Evolutionary conservation across 1,284 basidiomycete species (phyloP).

Genomic region (Hemileia vastatrix): DNA sequence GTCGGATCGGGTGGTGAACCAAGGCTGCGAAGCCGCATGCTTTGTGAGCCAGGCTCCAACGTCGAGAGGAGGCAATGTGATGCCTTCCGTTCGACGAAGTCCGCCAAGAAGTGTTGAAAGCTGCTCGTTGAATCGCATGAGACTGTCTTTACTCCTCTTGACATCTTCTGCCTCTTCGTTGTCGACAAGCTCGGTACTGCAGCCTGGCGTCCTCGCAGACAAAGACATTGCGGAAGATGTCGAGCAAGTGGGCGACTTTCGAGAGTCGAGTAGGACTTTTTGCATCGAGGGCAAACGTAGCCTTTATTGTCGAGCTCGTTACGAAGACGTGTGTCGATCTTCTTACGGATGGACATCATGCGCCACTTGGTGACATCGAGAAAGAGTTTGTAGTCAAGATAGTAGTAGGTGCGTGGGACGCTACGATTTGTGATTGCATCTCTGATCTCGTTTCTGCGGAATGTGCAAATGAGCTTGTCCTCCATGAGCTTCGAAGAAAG

Average conservation of each 20-base stretch:
- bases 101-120: slow-evolving; percentile 76
- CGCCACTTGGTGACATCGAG: slow-evolving; percentile 97
- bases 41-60: slow-evolving; percentile 60
- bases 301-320: slow-evolving; percentile 91
- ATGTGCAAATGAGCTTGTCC: slow-evolving; percentile 57
- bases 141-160: slow-evolving; percentile 73
- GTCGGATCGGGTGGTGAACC: slow-evolving; percentile 29
- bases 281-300: slow-evolving; percentile 84
- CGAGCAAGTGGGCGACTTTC: slow-evolving; percentile 74
- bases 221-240: slow-evolving; percentile 52
- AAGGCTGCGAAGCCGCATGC: slow-evolving; percentile 33
- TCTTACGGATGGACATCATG: slow-evolving; percentile 77
- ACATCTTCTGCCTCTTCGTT: slow-evolving; percentile 82
- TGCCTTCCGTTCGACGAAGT: slow-evolving; percentile 73
- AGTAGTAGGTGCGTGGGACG: slow-evolving; percentile 70
- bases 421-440: slow-evolving; percentile 26
- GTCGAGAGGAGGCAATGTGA: slow-evolving; percentile 71
- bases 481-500: slow-evolving; percentile 74
- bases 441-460: slow-evolving; percentile 38
- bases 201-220: slow-evolving; percentile 65
- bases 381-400: slow-evolving; percentile 86
- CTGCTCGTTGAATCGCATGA: slow-evolving; percentile 87
- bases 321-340: slow-evolving; percentile 73
- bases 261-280: slow-evolving; percentile 68
- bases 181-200: slow-evolving; percentile 64